Evolutionary conservation across 2,329 filamentous ascomycete species (phyloP).

Genomic region (Cadophora sp.): DNA sequence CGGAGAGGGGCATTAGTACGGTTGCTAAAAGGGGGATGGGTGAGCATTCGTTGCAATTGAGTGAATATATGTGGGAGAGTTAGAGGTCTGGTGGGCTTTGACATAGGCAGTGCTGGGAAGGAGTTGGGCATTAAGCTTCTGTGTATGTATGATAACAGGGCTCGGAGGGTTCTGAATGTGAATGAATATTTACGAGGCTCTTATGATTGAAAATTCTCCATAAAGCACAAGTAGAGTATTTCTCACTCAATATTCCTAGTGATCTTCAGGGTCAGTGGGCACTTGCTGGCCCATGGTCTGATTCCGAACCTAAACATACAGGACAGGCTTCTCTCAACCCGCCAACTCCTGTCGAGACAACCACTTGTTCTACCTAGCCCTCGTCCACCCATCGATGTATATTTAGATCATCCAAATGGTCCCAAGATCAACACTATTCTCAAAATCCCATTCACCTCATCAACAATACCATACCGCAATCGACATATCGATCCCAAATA

Average conservation of each 20-base stretch:
- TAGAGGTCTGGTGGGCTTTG: slow-evolving; percentile 24
- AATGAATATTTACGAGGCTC: not conserved
- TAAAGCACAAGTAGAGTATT: no score
- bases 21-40: slow-evolving; percentile 73
- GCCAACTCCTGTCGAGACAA: no score
- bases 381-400: no score
- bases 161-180: not conserved
- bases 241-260: no score
- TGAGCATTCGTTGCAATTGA: slow-evolving; percentile 72
- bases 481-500: not conserved
- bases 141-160: not conserved
- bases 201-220: not conserved
- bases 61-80: slow-evolving; percentile 73
- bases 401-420: no score
- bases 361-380: no score
- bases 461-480: not conserved
- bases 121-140: not conserved
- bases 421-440: no score
- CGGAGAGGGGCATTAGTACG: slow-evolving; percentile 70
- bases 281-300: no score
- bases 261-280: no score
- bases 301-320: no score
- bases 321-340: no score
- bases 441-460: not conserved
- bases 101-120: not conserved